Percentiles rank a stretch among this genome's conserved stretches.
phyloP scores from a whole-genome alignment of 1,284 basidiomycete species.

The Naganishia sp. region DNA sequence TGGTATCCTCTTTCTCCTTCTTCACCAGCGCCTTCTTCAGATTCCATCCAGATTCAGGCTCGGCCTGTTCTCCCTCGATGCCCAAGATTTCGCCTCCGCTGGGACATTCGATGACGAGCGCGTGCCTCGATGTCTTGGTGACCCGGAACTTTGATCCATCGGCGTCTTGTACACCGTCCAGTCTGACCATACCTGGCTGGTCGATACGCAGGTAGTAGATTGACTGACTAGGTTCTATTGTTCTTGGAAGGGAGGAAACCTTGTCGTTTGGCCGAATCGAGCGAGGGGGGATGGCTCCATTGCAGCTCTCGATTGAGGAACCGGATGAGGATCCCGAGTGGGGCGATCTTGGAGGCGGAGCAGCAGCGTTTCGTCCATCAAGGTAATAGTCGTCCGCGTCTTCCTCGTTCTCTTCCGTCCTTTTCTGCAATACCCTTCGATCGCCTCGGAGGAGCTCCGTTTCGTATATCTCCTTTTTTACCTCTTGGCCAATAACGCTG shows the following conservation, averaged over 20 bases:
- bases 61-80: slow-evolving; percentile 40
- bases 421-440: slow-evolving; percentile 27
- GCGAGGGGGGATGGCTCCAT: slow-evolving; percentile 32
- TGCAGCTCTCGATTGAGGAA: not conserved
- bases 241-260: slow-evolving; percentile 43
- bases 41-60: slow-evolving; percentile 46
- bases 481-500: slow-evolving; percentile 44
- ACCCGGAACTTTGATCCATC: slow-evolving; percentile 65
- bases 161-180: slow-evolving; percentile 72
- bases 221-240: slow-evolving; percentile 69
- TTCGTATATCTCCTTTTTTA: not conserved
- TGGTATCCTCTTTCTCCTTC: slow-evolving; percentile 49
- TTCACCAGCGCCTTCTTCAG: slow-evolving; percentile 39
- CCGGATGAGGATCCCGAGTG: slow-evolving; percentile 21
- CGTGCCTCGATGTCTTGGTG: slow-evolving; percentile 61
- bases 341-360: slow-evolving; percentile 1
- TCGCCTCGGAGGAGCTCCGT: slow-evolving; percentile 1
- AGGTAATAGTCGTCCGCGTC: slow-evolving; percentile 49
- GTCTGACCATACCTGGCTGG: slow-evolving; percentile 69
- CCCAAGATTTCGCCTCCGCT: slow-evolving; percentile 54
- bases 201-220: slow-evolving; percentile 70
- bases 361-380: slow-evolving; percentile 64
- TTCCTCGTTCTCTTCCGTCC: slow-evolving; percentile 36
- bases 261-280: slow-evolving; percentile 46
- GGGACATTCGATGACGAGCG: slow-evolving; percentile 80